Evolutionary conservation across 192 early-diverging fungal species (phyloP).

Genomic region (Gonapodya sp.): DNA sequence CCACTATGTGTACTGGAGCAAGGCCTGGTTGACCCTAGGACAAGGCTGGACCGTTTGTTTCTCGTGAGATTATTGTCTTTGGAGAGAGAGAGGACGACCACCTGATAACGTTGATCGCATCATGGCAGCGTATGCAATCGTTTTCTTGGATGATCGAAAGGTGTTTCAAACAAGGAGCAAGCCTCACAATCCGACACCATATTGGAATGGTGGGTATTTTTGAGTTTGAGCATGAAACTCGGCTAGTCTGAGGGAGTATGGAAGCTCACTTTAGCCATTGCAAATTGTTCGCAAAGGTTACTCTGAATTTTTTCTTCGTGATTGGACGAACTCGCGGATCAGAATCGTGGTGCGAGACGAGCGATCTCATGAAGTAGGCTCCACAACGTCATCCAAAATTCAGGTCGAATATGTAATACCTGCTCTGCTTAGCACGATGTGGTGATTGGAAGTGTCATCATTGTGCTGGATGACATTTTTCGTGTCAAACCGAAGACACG

Average conservation of each 20-base stretch:
- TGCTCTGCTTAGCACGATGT: background rate
- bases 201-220: constrained; percentile 6
- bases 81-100: no score
- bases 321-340: background rate
- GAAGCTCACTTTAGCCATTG: no score
- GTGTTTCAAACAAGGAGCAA: background rate
- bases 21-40: background rate
- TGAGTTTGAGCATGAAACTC: no score
- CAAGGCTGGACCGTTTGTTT: background rate
- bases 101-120: background rate
- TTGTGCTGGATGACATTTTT: background rate
- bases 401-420: background rate
- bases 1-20: no score
- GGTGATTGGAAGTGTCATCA: background rate
- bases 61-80: background rate
- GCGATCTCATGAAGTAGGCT: background rate
- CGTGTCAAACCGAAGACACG: background rate
- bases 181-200: constrained; percentile 5
- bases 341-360: background rate
- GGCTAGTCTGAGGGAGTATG: no score
- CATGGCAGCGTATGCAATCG: background rate
- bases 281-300: no score
- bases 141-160: background rate
- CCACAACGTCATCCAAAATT: background rate
- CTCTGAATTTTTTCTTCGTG: background rate